A percentile compares a stretch with the other conserved stretches of the same genome.
Evolutionary conservation across 2,329 filamentous ascomycete genomes (phyloP).

Genomic region (Dothistroma pini): DNA sequence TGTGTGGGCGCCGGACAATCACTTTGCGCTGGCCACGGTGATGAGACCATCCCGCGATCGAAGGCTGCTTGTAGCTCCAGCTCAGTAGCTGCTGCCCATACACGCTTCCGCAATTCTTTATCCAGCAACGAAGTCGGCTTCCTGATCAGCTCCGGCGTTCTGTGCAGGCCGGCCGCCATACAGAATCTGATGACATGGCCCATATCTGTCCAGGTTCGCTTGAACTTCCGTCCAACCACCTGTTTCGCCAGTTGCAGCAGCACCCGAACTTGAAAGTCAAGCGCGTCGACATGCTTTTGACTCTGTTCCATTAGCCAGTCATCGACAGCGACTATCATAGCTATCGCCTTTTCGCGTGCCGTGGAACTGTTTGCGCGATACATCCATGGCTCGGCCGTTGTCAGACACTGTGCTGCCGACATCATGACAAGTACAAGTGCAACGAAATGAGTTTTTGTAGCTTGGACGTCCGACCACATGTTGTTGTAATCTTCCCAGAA

Average conservation of each 20-base stretch:
- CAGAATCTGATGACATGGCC: constrained; percentile 52
- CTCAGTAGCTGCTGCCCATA: constrained; percentile 57
- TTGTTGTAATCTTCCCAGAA: constrained; percentile 50
- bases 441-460: constrained; percentile 35
- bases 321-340: constrained; percentile 40
- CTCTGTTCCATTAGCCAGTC: constrained; percentile 44
- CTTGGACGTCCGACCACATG: constrained; percentile 44
- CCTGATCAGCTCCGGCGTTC: constrained; percentile 42
- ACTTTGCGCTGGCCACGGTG: constrained; percentile 43
- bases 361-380: constrained; percentile 45
- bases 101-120: constrained; percentile 52
- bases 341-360: constrained; percentile 39
- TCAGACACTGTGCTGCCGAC: constrained; percentile 37
- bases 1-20: constrained; percentile 50
- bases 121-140: constrained; percentile 43
- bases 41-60: constrained; percentile 52
- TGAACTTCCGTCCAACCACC: constrained; percentile 50
- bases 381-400: constrained; percentile 29
- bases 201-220: constrained; percentile 52
- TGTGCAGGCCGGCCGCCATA: constrained; percentile 53
- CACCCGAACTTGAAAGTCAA: constrained; percentile 50
- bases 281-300: constrained; percentile 51
- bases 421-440: constrained; percentile 41
- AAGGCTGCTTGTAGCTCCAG: constrained; percentile 55
- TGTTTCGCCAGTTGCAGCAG: constrained; percentile 51